Evolutionary conservation across 192 early-diverging fungal species (phyloP), one percentile per base, ranked within the genome.

Genomic region (Backusella mclennaniae): DNA sequence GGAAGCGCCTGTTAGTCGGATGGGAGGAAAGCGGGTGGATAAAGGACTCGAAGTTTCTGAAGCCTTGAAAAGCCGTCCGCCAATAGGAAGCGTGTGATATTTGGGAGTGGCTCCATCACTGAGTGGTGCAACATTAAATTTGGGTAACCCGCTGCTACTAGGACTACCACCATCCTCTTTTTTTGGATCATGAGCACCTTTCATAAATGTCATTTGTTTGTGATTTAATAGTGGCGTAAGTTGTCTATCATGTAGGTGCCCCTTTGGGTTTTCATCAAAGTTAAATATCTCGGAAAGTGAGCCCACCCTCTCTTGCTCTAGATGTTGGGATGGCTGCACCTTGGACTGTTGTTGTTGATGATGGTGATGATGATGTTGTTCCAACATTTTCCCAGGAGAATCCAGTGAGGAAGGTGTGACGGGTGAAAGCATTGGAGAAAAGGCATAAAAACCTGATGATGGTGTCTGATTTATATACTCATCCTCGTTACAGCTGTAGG

Each of bases 71-170:
- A 63, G 56, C 9, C 56, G 56, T 63, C 56, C 56, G n/a, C 56
- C 56, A 63, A 63, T 63, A 63, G 56, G 56, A 29, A 63, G 56
- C 56, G 56, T 63, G 56, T 63, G 56, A 63, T 63, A 63, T 63
- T 63, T 63, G 11, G 56, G 11, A 63, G 23, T 63, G 23, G 11
- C 56, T 63, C 21, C 35, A 7, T n/a, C 49, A 1, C 74, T 75
- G 14, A 67, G 63, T 17, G 79, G 79, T 35, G 79, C 79, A 33
- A 80, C 39, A 73, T 80, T 80, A 53, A 80, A 66, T 36, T 80
- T 80, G 12, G 79, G 79, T 35, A 41, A 36, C n/a, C 53, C 73
- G 29, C 26, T 46, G n/a, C 42, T 68, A 19, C 31, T 63, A 52
- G 46, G 67, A 52, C 26, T 67, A 35, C 36, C 17, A 23, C 19